Evolutionary conservation across 352 stramenopile species (phyloP), one percentile per base, ranked within the genome.

Genomic region (Phytophthora fragariae): DNA sequence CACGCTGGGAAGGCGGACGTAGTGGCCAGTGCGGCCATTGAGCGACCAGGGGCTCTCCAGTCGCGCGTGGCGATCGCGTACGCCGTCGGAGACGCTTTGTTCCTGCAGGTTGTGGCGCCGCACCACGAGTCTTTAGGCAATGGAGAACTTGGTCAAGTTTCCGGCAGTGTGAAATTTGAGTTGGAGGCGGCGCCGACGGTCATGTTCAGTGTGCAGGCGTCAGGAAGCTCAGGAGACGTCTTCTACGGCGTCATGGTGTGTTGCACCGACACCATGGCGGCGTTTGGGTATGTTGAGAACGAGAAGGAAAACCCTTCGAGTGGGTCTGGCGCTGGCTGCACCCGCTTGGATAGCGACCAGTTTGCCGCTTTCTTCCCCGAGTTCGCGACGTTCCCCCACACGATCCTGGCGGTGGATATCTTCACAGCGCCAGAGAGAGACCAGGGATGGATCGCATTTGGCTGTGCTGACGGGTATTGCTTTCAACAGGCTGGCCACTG

Each of bases 351-450:
- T 8, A 90, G 81, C 21, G 81, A 90, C 10, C 86, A 93, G 19
- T 92, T 95, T 58, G 81, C 79, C 11, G 35, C 50, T 0, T 95
- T 92, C 59, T 93, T 95, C 63, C 86, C 88, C 10, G 85, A 93
- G 46, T 83, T 95, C 52, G 83, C 73, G 5, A 62, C 80, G 15
- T 92, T 94, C 56, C 60, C 68, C 14, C 77, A 89, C 54, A 83
- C 82, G 1, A 80, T 93, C 21, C 53, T 94, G 37, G 70, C 80
- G 5, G 79, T 91, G 11, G 80, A 92, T 65, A 62, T 70, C 31
- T 68, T 88, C 19, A 57, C 60, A 14, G 37, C 76, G 0, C 53
- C 62, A 10, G 55, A 66, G 10, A 70, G 63, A 19, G 73, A 84
- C 14, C 59, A 77, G 29, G 84, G 78, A 14, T 89, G 75, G 75